These are phyloP conservation scores for Arachnopeziza araneosa DNA, from an alignment of 2,329 filamentous ascomycete genomes.

Conservation along the genomic window DNA sequence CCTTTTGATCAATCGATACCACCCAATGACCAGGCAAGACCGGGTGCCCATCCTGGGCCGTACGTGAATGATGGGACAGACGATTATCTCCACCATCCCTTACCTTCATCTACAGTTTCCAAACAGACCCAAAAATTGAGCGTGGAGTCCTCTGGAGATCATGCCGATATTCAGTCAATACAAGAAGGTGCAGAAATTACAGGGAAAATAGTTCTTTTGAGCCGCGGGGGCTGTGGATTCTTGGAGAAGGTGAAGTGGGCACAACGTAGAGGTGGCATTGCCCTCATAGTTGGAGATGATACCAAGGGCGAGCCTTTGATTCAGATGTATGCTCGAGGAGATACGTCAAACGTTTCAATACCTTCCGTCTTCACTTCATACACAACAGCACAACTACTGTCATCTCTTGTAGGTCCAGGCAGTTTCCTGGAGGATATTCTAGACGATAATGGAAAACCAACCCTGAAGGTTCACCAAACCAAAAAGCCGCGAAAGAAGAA, in stretches of 20 bases:
- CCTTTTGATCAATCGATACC: conserved; percentile 19
- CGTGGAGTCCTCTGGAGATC: conserved; percentile 33
- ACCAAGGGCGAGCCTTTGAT: conserved; percentile 82
- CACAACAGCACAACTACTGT: conserved; percentile 88
- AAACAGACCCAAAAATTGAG: conserved; percentile 22
- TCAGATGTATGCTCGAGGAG: conserved; percentile 97
- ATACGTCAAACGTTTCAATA: conserved; percentile 92
- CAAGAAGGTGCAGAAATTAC: conserved; percentile 90
- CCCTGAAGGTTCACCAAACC: conserved; percentile 37
- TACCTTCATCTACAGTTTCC: conserved; percentile 34
- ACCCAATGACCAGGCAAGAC: conserved; percentile 14
- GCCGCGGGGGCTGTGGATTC: conserved; percentile 91
- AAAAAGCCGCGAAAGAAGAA: conserved; percentile 27
- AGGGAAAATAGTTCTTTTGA: conserved; percentile 87
- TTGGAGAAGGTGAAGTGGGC: conserved; percentile 97
- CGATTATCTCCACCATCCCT: conserved; percentile 65
- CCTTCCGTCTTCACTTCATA: conserved; percentile 92
- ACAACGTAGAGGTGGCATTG: conserved; percentile 81
- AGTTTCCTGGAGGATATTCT: conserved; percentile 55
- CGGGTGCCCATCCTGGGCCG: conserved; percentile 15
- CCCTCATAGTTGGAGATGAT: conserved; percentile 91
- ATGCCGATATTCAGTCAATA: conserved; percentile 86
- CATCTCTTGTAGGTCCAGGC: conserved; percentile 73
- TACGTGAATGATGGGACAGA: conserved; percentile 70
- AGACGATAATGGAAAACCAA: conserved; percentile 54